Percentiles rank a stretch among this genome's conserved stretches.
phyloP scores from a whole-genome alignment of 495 filamentous ascomycete genomes.

The Friedmanniomyces simplex region DNA sequence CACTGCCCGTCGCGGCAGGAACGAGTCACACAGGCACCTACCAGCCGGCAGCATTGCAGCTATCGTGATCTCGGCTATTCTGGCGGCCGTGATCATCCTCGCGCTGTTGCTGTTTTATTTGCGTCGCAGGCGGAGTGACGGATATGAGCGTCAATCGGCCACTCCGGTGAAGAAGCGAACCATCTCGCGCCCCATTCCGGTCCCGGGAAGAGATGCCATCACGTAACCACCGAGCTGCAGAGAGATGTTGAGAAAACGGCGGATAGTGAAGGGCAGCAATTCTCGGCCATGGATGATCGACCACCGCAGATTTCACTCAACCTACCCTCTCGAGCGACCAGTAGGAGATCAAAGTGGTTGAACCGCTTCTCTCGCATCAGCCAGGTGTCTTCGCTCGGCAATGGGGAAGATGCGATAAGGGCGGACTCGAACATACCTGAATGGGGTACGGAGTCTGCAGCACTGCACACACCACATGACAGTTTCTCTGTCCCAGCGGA shows the following conservation, averaged over 20 bases:
- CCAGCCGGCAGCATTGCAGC: constrained; percentile 6
- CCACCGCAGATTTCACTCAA: constrained; percentile 25
- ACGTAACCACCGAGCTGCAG: constrained; percentile 3
- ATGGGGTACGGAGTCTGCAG: constrained; percentile 21
- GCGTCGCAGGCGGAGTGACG: constrained; percentile 10
- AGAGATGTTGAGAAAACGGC: constrained; percentile 25
- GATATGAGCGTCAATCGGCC: constrained; percentile 9
- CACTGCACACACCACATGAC: constrained; percentile 26
- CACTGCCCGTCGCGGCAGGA: not conserved
- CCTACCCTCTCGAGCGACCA: constrained; percentile 5
- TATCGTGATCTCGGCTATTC: constrained; percentile 3
- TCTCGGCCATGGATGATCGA: constrained; percentile 11
- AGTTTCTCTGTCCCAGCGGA: constrained; percentile 30
- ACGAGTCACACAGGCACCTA: not conserved
- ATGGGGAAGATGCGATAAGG: constrained; percentile 24
- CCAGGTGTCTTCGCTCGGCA: constrained; percentile 22
- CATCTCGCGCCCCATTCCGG: constrained; percentile 24
- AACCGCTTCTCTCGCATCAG: constrained; percentile 15
- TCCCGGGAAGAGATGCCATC: not conserved
- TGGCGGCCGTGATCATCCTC: constrained; percentile 4
- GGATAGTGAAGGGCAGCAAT: not conserved
- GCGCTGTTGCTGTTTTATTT: constrained; percentile 15
- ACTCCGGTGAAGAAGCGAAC: constrained; percentile 21
- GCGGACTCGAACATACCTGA: constrained; percentile 22
- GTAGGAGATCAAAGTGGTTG: constrained; percentile 8